Conservation (phyloP, 1,139 yeast genomes). For the Ogataea hybrid region DNA sequence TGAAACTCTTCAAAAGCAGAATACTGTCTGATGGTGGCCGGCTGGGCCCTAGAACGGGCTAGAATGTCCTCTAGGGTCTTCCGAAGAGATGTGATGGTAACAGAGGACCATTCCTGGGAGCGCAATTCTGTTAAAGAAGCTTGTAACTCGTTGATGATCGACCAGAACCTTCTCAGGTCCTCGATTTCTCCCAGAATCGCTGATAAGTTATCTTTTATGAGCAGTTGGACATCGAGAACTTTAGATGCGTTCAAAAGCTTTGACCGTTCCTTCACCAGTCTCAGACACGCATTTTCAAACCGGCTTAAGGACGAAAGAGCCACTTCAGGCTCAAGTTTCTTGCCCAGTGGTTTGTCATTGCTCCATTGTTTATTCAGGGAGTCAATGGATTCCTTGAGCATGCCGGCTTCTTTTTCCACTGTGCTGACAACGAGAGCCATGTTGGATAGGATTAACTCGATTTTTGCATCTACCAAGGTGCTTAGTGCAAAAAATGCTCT, state of each 20-base stretch:
- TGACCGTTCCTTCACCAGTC: slow-evolving; percentile 26
- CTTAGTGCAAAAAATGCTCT: slow-evolving; percentile 45
- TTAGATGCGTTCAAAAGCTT: slow-evolving; percentile 41
- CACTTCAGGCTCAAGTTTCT: slow-evolving; percentile 41
- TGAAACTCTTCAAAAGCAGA: slow-evolving; percentile 66
- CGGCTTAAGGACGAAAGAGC: slow-evolving; percentile 49
- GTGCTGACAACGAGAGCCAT: slow-evolving; percentile 31
- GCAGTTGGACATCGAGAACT: slow-evolving; percentile 41
- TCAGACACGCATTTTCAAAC: slow-evolving; percentile 39
- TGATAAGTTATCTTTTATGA: slow-evolving; percentile 33
- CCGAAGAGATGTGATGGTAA: slow-evolving; percentile 49
- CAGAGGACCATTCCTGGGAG: slow-evolving; percentile 47
- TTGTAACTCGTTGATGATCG: slow-evolving; percentile 48
- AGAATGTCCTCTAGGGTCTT: slow-evolving; percentile 52
- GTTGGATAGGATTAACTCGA: slow-evolving; percentile 28
- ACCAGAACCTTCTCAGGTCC: slow-evolving; percentile 67
- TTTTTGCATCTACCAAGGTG: slow-evolving; percentile 42
- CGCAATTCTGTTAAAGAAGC: slow-evolving; percentile 42
- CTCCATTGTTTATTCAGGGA: slow-evolving; percentile 41
- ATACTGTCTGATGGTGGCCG: slow-evolving; percentile 63
- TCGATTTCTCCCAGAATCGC: slow-evolving; percentile 48
- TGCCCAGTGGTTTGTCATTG: slow-evolving; percentile 47
- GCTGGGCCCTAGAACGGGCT: slow-evolving; percentile 48
- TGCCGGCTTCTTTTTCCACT: slow-evolving; percentile 11
- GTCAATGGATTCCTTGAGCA: neutral